These are phyloP conservation scores for Neurospora terricola DNA, from an alignment of 495 filamentous ascomycete species.

Conservation along the genomic window DNA sequence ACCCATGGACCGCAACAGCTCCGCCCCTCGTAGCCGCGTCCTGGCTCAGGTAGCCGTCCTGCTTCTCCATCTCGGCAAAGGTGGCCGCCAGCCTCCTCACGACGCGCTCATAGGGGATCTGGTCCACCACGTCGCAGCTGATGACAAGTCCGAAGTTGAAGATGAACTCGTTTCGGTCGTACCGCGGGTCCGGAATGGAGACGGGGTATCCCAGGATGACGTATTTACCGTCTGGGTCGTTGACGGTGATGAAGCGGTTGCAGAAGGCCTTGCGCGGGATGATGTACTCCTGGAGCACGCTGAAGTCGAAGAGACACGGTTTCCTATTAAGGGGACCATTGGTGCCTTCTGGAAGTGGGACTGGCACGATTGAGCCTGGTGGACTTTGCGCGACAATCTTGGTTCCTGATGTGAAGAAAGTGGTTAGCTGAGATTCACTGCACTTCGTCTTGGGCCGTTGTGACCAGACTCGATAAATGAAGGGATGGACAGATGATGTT, in stretches of 20 bases:
- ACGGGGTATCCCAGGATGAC: constrained; percentile 84
- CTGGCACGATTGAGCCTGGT: constrained; percentile 60
- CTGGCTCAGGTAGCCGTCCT: constrained; percentile 63
- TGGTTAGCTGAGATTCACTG: neutral
- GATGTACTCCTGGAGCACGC: constrained; percentile 74
- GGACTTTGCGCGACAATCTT: constrained; percentile 67
- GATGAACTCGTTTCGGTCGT: constrained; percentile 91
- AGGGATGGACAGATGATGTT: neutral
- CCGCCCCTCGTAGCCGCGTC: constrained; percentile 23
- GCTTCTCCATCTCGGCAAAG: constrained; percentile 81
- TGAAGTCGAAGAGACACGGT: constrained; percentile 69
- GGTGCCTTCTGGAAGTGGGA: constrained; percentile 20
- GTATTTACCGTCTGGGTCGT: constrained; percentile 57
- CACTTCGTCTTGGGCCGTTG: neutral
- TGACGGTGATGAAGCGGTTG: constrained; percentile 73
- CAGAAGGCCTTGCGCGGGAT: constrained; percentile 90
- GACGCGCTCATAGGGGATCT: constrained; percentile 62
- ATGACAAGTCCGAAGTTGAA: constrained; percentile 94
- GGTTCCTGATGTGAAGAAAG: constrained; percentile 48
- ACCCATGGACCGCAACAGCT: constrained; percentile 3
- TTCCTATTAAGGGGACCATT: constrained; percentile 40
- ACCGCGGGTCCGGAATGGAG: constrained; percentile 63
- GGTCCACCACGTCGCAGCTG: constrained; percentile 51
- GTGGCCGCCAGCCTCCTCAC: constrained; percentile 75
- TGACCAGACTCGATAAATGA: neutral